A percentile compares a stretch with the other conserved stretches of the same genome.
Evolutionary conservation across 108 stramenopile genomes (phyloP).

Genomic region (Cyclotella kingstonii): DNA sequence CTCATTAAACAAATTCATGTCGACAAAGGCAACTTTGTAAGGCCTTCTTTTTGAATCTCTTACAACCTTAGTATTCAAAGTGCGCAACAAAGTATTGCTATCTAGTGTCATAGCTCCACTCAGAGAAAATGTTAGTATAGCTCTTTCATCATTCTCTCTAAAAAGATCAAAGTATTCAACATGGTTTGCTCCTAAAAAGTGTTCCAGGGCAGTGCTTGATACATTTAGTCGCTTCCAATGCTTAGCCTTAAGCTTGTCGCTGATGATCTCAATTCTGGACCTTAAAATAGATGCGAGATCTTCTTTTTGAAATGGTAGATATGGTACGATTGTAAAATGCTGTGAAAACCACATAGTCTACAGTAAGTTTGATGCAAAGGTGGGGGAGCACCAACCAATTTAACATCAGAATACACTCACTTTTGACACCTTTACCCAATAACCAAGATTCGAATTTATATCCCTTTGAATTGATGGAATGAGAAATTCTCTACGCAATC

Average conservation of each 20-base stretch:
- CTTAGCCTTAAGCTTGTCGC: conserved; percentile 9
- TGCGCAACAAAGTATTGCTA: conserved; percentile 11
- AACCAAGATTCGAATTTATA: conserved; percentile 26
- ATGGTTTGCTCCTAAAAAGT: conserved; percentile 27
- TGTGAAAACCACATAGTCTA: not conserved
- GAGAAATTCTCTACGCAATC: conserved; percentile 20
- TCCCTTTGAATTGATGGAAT: conserved; percentile 21
- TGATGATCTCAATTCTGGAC: conserved; percentile 16
- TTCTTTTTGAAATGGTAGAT: conserved; percentile 37
- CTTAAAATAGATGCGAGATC: conserved; percentile 28
- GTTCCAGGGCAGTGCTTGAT: conserved; percentile 20
- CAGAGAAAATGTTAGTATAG: conserved; percentile 16
- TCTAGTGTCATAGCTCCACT: conserved; percentile 27
- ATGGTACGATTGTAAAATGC: conserved; percentile 28
- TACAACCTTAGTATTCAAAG: conserved; percentile 9
- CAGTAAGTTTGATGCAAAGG: not conserved
- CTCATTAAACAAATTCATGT: conserved; percentile 1
- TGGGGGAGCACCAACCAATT: not conserved
- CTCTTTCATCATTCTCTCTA: not conserved
- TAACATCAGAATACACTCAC: no score
- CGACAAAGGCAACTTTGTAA: conserved; percentile 21
- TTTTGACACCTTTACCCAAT: conserved; percentile 5
- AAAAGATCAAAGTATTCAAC: conserved; percentile 37
- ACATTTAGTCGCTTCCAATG: conserved; percentile 34
- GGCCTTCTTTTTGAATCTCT: conserved; percentile 12